Evolutionary conservation across 2,329 filamentous ascomycete species (phyloP), one percentile per base, ranked within the genome.

Genomic region (Aspergillus viridinutans): DNA sequence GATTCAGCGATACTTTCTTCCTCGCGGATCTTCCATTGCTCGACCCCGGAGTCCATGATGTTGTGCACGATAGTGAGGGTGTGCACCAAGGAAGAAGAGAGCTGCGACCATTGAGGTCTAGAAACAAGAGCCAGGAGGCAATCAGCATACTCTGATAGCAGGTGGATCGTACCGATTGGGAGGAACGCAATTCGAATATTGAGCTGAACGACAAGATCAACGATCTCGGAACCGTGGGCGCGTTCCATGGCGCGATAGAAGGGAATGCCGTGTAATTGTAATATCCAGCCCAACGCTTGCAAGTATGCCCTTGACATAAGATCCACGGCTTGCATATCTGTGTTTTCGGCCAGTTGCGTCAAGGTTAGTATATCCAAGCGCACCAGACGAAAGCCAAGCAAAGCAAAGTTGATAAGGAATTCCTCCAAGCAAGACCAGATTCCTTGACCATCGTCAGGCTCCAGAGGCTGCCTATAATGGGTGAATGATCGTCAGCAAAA

Each of bases 361-460:
- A 80, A 57, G n/a, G 68, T 60, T 26, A 63, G 49, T 20, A 63
- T 71, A 58, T 81, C 79, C 54, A 78, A 62, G 12, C 65, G 64
- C 40, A 78, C 60, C 45, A 81, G 64, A 47, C 76, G 76, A 14
- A 77, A 62, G 4, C 75, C 64, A 40, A 80, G 66, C 25, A 67
- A 71, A 38, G 70, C 69, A 61, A 70, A 80, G 42, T 69, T 64
- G 12, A 73, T 61, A 50, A 79, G 69, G 50, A 79, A 76, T 26
- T 74, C 72, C 57, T 77, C 72, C n/a, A 80, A 56, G 49, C 68
- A 71, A 12, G 49, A 47, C 61, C 70, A 70, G 6, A 63, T 58
- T 3, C 66, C 67, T 10, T 64, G 59, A 14, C 67, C 69, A 50
- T 71, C 66, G 49, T 73, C 66, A 10, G 69, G 63, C 35, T 68